A percentile compares a stretch with the other conserved stretches of the same genome.
Conservation (phyloP, 441 rosid species). For the Manihot esculenta region DNA sequence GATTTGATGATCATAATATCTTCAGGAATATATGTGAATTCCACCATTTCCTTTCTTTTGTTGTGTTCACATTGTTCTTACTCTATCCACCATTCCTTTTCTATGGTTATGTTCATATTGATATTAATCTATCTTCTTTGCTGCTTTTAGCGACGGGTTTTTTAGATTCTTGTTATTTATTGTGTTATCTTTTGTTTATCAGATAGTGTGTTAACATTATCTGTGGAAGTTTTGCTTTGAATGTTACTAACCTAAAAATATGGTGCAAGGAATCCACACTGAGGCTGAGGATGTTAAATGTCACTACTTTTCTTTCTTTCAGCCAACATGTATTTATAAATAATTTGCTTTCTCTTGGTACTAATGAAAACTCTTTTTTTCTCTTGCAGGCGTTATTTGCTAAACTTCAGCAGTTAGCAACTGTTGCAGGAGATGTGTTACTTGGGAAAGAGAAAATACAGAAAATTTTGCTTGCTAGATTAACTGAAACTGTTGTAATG, state of each 20-base stretch:
- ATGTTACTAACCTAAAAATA: background rate
- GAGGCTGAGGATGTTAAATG: background rate
- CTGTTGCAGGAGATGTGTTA: slow-evolving; percentile 90
- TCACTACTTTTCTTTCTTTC: background rate
- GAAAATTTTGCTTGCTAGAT: slow-evolving; percentile 85
- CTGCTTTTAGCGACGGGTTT: background rate
- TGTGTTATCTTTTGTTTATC: background rate
- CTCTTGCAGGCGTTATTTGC: slow-evolving; percentile 82
- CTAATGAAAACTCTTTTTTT: slow-evolving; percentile 10
- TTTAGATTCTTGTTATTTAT: background rate
- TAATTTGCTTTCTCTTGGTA: background rate
- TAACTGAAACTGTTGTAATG: slow-evolving; percentile 92
- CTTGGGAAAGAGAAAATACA: slow-evolving; percentile 90
- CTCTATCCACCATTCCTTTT: background rate
- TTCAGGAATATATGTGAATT: background rate
- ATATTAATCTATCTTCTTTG: background rate
- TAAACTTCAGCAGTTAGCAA: slow-evolving; percentile 90
- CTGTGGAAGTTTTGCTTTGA: too few relatives aligned
- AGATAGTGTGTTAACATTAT: slow-evolving; percentile 1
- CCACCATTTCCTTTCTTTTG: too few relatives aligned
- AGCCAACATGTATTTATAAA: background rate
- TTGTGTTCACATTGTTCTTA: too few relatives aligned
- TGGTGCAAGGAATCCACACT: background rate
- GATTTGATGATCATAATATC: background rate
- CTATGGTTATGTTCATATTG: background rate